These are phyloP conservation scores for Colletotrichum acutatum DNA, from an alignment of 2,329 filamentous ascomycete species.

Conservation along the genomic window DNA sequence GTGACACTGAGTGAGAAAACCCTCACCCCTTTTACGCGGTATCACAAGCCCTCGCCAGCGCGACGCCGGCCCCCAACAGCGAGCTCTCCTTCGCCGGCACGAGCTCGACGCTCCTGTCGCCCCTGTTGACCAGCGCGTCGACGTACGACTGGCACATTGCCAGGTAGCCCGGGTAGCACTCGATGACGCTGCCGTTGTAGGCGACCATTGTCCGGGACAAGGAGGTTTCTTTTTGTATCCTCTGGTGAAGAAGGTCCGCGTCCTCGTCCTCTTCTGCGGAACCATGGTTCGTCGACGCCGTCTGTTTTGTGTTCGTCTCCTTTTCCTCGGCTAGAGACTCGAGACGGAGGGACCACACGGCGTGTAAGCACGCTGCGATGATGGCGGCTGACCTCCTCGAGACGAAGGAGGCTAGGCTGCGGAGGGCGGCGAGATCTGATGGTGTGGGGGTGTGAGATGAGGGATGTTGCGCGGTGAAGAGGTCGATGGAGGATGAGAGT, in stretches of 20 bases:
- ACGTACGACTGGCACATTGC: conserved; percentile 71
- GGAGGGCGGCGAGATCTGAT: conserved; percentile 63
- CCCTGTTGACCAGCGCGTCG: conserved; percentile 62
- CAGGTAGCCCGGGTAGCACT: conserved; percentile 79
- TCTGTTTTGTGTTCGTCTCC: conserved; percentile 41
- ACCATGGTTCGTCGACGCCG: not conserved
- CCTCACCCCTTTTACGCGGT: not conserved
- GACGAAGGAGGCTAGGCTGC: conserved; percentile 63
- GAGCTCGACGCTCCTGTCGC: conserved; percentile 63
- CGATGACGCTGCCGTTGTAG: conserved; percentile 83
- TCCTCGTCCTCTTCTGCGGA: conserved; percentile 39
- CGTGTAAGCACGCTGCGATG: conserved; percentile 68
- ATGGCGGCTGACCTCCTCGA: conserved; percentile 69
- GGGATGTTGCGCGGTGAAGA: conserved; percentile 64
- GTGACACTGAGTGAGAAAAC: not conserved
- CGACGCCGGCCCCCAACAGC: conserved; percentile 79
- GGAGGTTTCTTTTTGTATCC: conserved; percentile 62
- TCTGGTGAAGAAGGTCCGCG: conserved; percentile 30
- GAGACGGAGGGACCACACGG: conserved; percentile 67
- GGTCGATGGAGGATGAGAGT: conserved; percentile 55
- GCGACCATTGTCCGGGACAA: conserved; percentile 70
- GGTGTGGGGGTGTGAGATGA: conserved; percentile 51
- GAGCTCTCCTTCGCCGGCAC: conserved; percentile 80
- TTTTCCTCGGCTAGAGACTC: conserved; percentile 55
- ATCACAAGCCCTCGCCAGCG: conserved; percentile 56